Conservation (phyloP, 2,329 filamentous ascomycete genomes). For the Aspergillus chevalieri region DNA sequence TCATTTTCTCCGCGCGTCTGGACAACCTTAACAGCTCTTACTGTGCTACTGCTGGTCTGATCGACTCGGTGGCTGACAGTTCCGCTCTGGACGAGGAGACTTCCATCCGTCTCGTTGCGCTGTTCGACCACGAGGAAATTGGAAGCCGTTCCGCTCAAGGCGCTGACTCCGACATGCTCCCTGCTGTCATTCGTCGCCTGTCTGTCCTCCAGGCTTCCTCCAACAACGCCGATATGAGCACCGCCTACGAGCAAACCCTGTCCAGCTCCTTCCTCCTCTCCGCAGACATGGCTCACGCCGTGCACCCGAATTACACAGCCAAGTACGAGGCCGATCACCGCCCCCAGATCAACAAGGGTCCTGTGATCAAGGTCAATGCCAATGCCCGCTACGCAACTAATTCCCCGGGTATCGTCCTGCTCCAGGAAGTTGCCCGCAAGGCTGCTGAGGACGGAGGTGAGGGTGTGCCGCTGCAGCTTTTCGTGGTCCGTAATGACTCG, state of each 20-base stretch:
- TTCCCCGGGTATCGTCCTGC: slow-evolving; percentile 83
- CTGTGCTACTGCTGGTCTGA: slow-evolving; percentile 79
- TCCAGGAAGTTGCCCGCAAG: slow-evolving; percentile 77
- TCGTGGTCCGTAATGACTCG: slow-evolving; percentile 93
- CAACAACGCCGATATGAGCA: slow-evolving; percentile 58
- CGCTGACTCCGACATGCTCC: slow-evolving; percentile 85
- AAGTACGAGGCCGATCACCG: slow-evolving; percentile 91
- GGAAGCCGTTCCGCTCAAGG: slow-evolving; percentile 89
- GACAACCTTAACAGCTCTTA: slow-evolving; percentile 97
- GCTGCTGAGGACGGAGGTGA: slow-evolving; percentile 49
- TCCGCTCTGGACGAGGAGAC: slow-evolving; percentile 66
- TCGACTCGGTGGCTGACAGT: slow-evolving; percentile 64
- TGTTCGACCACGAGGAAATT: slow-evolving; percentile 98
- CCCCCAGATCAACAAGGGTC: slow-evolving; percentile 92
- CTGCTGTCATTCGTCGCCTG: slow-evolving; percentile 77
- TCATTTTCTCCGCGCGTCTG: slow-evolving; percentile 91
- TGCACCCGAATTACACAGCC: slow-evolving; percentile 87
- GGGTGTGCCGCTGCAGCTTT: slow-evolving; percentile 84
- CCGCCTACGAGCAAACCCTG: slow-evolving; percentile 88
- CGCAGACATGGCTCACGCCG: slow-evolving; percentile 94
- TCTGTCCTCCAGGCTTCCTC: slow-evolving; percentile 66
- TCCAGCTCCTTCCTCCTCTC: slow-evolving; percentile 88
- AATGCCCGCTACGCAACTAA: slow-evolving; percentile 97
- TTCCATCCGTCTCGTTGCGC: slow-evolving; percentile 81
- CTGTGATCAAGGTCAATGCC: slow-evolving; percentile 96